A percentile compares a stretch with the other conserved stretches of the same genome.
These are phyloP conservation scores for Ananas comosus DNA, from an alignment of 176 grass and related monocot genomes.

Conservation along the genomic window DNA sequence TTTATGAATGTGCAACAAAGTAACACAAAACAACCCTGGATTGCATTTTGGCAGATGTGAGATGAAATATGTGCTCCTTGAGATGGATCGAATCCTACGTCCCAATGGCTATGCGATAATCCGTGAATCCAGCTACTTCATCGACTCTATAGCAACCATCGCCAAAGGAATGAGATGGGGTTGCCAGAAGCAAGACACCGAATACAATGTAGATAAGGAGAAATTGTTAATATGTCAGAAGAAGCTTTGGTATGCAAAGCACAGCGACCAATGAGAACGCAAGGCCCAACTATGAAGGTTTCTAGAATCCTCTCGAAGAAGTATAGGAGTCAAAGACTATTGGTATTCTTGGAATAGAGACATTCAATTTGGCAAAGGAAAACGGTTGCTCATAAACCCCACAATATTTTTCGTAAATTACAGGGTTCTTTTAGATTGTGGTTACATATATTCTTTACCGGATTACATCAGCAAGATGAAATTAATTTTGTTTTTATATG, in stretches of 20 bases:
- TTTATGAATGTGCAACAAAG: not conserved
- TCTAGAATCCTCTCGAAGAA: not conserved
- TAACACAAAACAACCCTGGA: not conserved
- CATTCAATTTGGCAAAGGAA: not conserved
- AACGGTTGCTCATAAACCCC: too few species aligned
- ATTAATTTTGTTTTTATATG: not conserved
- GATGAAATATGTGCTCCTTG: conserved; percentile 79
- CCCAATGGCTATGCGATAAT: conserved; percentile 68
- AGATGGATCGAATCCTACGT: conserved; percentile 93
- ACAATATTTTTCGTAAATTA: too few species aligned
- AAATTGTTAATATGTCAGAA: conserved; percentile 91
- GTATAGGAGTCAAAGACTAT: not conserved
- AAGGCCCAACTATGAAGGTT: not conserved
- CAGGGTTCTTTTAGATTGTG: too few species aligned
- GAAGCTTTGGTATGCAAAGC: conserved; percentile 69
- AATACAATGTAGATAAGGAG: conserved; percentile 58
- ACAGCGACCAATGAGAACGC: conserved; percentile 11
- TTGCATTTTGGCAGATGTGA: conserved; percentile 51
- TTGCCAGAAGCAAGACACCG: conserved; percentile 56
- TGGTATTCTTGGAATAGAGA: not conserved
- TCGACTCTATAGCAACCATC: conserved; percentile 55
- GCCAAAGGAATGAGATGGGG: conserved; percentile 87
- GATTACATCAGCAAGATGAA: not conserved
- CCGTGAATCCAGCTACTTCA: conserved; percentile 70
- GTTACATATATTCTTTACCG: not conserved